Base-by-base conservation (phyloP, 192 early-diverging fungal species). In the Dissophora globulifera region DNA sequence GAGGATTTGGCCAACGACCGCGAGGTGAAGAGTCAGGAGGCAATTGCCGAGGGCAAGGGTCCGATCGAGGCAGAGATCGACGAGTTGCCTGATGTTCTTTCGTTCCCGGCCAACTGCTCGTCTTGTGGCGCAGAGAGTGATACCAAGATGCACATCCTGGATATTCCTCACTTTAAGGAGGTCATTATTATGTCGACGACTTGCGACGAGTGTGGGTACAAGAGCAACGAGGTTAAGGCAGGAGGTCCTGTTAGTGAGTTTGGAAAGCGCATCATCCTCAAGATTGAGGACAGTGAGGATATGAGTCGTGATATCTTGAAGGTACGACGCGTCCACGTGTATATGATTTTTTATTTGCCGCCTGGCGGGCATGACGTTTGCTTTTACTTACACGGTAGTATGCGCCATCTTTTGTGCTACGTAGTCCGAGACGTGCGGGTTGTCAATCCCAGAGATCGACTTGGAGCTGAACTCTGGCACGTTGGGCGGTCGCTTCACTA, bases 81-180 rank as follows among this genome's bases (percentile, higher is more conserved):
- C 17, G 80, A 82, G 50, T 66, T 85, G 29, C 89, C 87, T 31
- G 92, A 96, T 50, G 86, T 98, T 12, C 75, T 94, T 57, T 81
- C 83, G 15, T 96, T 96, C 85, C 91, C 86, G 11, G 89, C 92
- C 58, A 93, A 90, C 69, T 96, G 95, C 81, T 95, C 94, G 0
- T 68, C 86, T 31, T 96, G 95, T 83, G 89, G 87, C 38, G 84
- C 79, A 15, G 88, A 88, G 29, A 86, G 88, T 54, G 91, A 93
- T 29, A 96, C 94, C 50, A 93, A 90, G 45, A 96, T 96, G 95
- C 93, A 96, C 38, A 78, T 95, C 62, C 59, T 97, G 50, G 85
- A 95, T 55, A 96, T 97, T 66, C 95, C 95, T 38, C 94, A 98
- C 66, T 98, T 98, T 76, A 96, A 96, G 74, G 91, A 98, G 56